phyloP scores from a whole-genome alignment of 129 eudicot genomes.

The Ambrosia artemisiifolia region DNA sequence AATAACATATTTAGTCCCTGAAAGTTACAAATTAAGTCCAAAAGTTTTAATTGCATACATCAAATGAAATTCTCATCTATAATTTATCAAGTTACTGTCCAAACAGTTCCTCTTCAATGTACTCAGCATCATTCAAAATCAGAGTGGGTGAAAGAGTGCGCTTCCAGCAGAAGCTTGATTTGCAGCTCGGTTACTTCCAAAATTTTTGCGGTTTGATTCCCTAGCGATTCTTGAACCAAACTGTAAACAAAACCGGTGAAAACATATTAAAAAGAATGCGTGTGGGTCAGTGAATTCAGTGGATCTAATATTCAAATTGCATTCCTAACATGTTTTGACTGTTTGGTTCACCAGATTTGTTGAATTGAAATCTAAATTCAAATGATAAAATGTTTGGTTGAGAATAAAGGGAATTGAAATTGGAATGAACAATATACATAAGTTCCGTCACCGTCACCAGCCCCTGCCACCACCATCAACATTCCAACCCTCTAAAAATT shows the following conservation, averaged over 20 bases:
- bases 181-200: slow-evolving; percentile 98
- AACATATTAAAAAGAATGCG: neutral
- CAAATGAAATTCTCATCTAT: neutral
- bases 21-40: neutral
- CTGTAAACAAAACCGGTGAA: slow-evolving; percentile 29
- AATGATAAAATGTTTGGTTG: no score
- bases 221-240: slow-evolving; percentile 94
- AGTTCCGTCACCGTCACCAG: no score
- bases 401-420: no score
- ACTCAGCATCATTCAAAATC: neutral
- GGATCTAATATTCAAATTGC: no score
- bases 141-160: slow-evolving; percentile 38
- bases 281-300: neutral
- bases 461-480: no score
- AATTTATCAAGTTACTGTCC: neutral
- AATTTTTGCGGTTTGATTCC: slow-evolving; percentile 83
- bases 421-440: no score
- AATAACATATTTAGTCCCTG: neutral
- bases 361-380: no score
- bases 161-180: slow-evolving; percentile 99
- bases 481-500: no score
- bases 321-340: no score
- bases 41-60: neutral
- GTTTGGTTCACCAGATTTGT: no score
- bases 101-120: neutral